These are phyloP conservation scores for Vitis rupestris DNA, from an alignment of 164 flowering plant genomes.

Conservation along the genomic window DNA sequence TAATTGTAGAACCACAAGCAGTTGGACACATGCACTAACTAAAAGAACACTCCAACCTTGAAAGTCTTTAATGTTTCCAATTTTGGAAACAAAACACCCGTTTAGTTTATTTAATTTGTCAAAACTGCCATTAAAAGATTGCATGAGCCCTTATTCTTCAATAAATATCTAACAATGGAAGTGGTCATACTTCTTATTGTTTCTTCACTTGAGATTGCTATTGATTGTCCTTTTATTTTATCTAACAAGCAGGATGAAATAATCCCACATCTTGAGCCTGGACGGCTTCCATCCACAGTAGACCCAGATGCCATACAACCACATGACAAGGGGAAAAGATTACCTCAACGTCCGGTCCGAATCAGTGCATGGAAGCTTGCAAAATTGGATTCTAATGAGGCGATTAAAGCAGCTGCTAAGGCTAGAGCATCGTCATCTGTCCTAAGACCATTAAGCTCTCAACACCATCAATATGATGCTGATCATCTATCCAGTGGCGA, in stretches of 20 bases:
- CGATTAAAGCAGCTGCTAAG: constrained; percentile 83
- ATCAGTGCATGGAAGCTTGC: constrained; percentile 98
- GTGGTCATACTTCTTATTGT: background rate
- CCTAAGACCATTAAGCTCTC: constrained; percentile 66
- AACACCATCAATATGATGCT: constrained; percentile 47
- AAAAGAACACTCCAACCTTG: no score
- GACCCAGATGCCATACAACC: constrained; percentile 74
- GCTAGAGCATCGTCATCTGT: constrained; percentile 96
- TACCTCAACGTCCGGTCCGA: constrained; percentile 64
- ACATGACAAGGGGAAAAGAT: constrained; percentile 54
- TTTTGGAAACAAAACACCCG: no score
- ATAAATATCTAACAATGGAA: no score
- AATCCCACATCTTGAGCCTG: constrained; percentile 83
- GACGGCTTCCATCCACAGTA: constrained; percentile 83
- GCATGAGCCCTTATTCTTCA: no score
- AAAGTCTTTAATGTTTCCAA: no score
- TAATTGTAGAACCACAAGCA: background rate
- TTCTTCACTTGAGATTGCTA: background rate
- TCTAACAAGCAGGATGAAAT: constrained; percentile 70
- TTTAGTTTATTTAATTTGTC: no score
- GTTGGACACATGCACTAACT: no score
- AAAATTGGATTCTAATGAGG: constrained; percentile 80
- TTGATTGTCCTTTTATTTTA: background rate
- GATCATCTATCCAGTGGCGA: constrained; percentile 63
- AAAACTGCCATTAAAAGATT: no score